Conservation (phyloP, 495 filamentous ascomycete genomes). For the Penicillium paxilli region DNA sequence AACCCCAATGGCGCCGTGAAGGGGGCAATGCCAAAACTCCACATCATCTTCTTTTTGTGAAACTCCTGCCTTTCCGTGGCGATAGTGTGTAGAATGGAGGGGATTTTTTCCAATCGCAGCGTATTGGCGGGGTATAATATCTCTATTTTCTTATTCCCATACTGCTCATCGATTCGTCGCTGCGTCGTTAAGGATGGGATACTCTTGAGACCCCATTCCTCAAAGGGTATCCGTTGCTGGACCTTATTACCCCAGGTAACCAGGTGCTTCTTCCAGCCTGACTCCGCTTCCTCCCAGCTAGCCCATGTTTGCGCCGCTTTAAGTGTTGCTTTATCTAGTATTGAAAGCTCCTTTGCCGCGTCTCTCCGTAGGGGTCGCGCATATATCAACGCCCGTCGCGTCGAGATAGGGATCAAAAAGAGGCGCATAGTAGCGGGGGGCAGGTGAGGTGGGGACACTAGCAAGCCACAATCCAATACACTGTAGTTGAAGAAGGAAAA, state of each 20-base stretch:
- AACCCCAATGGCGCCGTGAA: conserved; percentile 79
- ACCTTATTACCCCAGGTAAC: conserved; percentile 84
- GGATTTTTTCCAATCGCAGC: conserved; percentile 61
- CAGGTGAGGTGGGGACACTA: neutral
- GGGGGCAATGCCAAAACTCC: conserved; percentile 80
- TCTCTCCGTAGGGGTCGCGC: conserved; percentile 68
- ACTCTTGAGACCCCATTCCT: conserved; percentile 97
- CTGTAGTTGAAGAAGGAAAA: neutral
- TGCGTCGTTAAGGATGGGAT: conserved; percentile 79
- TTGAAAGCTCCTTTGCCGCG: conserved; percentile 47
- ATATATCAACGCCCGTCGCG: conserved; percentile 87
- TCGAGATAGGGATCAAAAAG: conserved; percentile 93
- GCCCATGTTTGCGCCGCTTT: conserved; percentile 77
- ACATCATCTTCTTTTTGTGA: conserved; percentile 73
- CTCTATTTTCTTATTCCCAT: conserved; percentile 67
- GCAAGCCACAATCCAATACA: too few relatives aligned
- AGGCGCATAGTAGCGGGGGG: conserved; percentile 70
- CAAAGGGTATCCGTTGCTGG: conserved; percentile 84
- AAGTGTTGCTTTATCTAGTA: conserved; percentile 62
- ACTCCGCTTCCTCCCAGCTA: conserved; percentile 79
- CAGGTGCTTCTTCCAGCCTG: conserved; percentile 82
- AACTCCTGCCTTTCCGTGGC: conserved; percentile 75
- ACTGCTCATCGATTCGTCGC: conserved; percentile 58
- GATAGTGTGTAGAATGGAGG: conserved; percentile 60
- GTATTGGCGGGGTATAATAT: conserved; percentile 75